Evolutionary conservation across 768 basidiomycete genomes (phyloP).

Genomic region (Xerocomellus chrysenteron): DNA sequence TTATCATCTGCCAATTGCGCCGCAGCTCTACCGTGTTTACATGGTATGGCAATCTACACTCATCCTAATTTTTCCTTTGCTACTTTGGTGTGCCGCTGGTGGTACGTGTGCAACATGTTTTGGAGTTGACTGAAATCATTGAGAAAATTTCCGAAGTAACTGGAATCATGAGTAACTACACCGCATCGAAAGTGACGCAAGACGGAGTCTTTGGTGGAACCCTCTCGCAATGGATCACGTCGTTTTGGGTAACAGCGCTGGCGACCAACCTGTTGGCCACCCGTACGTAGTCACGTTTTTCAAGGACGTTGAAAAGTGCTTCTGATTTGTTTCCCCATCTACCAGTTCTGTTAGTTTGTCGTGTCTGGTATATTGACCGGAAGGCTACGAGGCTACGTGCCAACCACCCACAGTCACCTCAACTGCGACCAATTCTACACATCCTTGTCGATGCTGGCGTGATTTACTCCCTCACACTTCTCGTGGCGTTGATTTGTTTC

Average conservation of each 20-base stretch:
- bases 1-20: not conserved
- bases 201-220: conserved; percentile 19
- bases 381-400: conserved; percentile 3
- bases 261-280: conserved; percentile 32
- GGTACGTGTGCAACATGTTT: not conserved
- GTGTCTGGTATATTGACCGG: conserved; percentile 28
- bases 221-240: conserved; percentile 32
- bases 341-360: conserved; percentile 23
- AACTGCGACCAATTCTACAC: not conserved
- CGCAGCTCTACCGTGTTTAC: not conserved
- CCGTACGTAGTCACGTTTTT: conserved; percentile 7
- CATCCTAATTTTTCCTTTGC: not conserved
- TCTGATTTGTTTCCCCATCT: not conserved
- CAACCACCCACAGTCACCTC: no score
- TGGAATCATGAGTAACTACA: not conserved
- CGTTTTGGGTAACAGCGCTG: conserved; percentile 20
- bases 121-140: not conserved
- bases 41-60: not conserved
- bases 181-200: not conserved
- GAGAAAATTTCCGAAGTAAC: not conserved
- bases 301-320: no score
- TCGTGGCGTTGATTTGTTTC: not conserved
- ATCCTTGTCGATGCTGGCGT: not conserved
- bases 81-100: not conserved
- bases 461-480: not conserved